Base-by-base conservation (phyloP, 2,329 filamentous ascomycete genomes). In the Bipolaris bicolor region DNA sequence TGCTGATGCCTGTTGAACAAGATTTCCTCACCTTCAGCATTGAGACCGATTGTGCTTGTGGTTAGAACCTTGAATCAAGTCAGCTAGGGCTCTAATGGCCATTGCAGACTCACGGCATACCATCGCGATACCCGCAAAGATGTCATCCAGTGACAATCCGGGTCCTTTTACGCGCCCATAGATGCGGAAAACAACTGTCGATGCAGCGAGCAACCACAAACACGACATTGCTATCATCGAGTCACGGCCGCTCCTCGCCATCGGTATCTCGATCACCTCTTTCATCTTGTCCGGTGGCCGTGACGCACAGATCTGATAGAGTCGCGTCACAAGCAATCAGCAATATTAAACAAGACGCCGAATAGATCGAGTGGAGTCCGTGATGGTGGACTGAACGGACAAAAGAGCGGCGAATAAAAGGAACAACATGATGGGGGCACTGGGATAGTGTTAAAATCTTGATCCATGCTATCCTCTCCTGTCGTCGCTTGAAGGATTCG, bases 221-320 rank as follows among this genome's bases (percentile, higher is more conserved):
- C 58, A 55, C 10, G 60, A 58, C 37, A 65, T 63, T 2, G 63
- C 65, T 57, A 66, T 65, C 34, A 67, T 55, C 24, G 65, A 65
- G 37, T 65, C 53, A 13, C 63, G 58, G 9, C 62, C 60, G 52
- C 60, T 62, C 39, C 46, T 41, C 46, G 60, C 58, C 62, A 67
- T 67, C 24, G 62, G 60, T 24, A 67, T 46, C 7, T 43, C 13
- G n/a, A 49, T 49, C 24, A 49, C 55, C 13, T 55, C 31, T 33
- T n/a, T 48, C 61, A 61, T 63, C 26, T 31, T 57, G 45, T 39
- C 22, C 31, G 36, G 34, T 40, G 45, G 4, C 31, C 20, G 49
- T 31, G 40, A 41, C 16, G 36, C 24, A 37, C 43, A 29, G 26
- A 52, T 29, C 34, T 37, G 10, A 48, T 9, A 29, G 29, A 15